Evolutionary conservation across 2,329 filamentous ascomycete species (phyloP).

Genomic region (Didymella glomerata): DNA sequence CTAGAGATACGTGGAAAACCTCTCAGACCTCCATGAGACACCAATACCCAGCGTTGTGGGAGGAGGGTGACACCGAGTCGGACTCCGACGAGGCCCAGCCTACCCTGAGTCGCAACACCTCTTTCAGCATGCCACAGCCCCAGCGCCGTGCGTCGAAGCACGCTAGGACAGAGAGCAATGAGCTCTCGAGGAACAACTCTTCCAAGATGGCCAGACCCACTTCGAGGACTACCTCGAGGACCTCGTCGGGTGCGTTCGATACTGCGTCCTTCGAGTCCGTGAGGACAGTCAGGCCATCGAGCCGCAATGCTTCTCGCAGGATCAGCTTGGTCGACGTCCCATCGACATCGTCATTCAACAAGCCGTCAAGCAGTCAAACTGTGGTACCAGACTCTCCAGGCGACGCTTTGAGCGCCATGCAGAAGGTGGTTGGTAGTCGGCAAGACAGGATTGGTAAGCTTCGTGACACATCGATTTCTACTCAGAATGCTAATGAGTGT

Average conservation of each 20-base stretch:
- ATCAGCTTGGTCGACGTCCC: constrained; percentile 48
- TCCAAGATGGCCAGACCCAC: constrained; percentile 47
- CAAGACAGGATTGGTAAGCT: constrained; percentile 47
- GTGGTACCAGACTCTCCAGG: constrained; percentile 45
- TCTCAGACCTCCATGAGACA: constrained; percentile 40
- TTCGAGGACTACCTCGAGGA: constrained; percentile 33
- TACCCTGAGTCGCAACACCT: constrained; percentile 47
- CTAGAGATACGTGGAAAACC: constrained; percentile 32
- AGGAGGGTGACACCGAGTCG: constrained; percentile 51
- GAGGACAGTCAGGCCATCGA: constrained; percentile 34
- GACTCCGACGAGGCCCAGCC: constrained; percentile 47
- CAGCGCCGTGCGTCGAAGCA: constrained; percentile 48
- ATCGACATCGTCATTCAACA: constrained; percentile 30
- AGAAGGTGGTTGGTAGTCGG: constrained; percentile 52
- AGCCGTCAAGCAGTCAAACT: constrained; percentile 34
- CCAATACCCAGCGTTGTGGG: constrained; percentile 57
- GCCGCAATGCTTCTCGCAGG: constrained; percentile 38
- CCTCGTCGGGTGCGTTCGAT: constrained; percentile 40
- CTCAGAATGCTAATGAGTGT: constrained; percentile 5
- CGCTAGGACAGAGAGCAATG: constrained; percentile 44
- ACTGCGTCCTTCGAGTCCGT: constrained; percentile 44
- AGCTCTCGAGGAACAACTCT: constrained; percentile 39
- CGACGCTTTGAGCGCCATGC: constrained; percentile 53
- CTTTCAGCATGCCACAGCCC: constrained; percentile 46
- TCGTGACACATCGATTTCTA: no score